Evolutionary conservation across 768 basidiomycete genomes (phyloP), one percentile per base, ranked within the genome.

Genomic region (Auricularia sp.): DNA sequence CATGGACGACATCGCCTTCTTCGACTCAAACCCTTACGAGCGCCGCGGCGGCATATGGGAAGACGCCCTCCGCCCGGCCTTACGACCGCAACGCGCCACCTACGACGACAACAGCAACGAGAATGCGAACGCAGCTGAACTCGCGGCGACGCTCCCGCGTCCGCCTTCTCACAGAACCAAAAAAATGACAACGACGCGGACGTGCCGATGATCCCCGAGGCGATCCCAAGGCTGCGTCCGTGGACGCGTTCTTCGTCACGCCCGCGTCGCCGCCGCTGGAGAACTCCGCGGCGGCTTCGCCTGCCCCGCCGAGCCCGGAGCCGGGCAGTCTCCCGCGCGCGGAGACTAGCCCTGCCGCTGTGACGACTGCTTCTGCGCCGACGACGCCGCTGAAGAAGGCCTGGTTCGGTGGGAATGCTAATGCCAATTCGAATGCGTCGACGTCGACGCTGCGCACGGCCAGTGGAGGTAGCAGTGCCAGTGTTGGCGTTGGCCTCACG

Each of bases 1-100:
- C 75, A 97, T 98, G 93, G 97, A 99, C 73, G 97, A 99, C 70
- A 90, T 98, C 65, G 81, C 94, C 12, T 98, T 94, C 81, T 98
- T 96, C 72, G 90, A 97, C 73, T 95, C 89, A 42, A 70, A 71
- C 3, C 69, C 72, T 2, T 87, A 83, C 69, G 69, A 71, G 61
- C 86, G 83, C 64, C 86, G 96, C 43, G 96, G 95, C 56, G 96
- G 95, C 6, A 90, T 99, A 67, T 98, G 89, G 83, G 80, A 84
- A 7, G 91, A 93, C 67, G 88, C 93, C 0, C 70, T 72, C n/a
- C 75, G 78, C 18, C 61, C 23, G 34, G 44, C 39, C 18, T 56
- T 43, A n/a, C 64, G n/a, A 53, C 5, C 29, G 66, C 51, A 39
- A 64, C 61, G 4, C 61, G 66, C 39, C 11, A 61, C 65, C 10